Percentiles rank a stretch among this genome's conserved stretches.
These are phyloP conservation scores for Castanea sativa DNA, from an alignment of 306 rosid genomes.

Conservation along the genomic window DNA sequence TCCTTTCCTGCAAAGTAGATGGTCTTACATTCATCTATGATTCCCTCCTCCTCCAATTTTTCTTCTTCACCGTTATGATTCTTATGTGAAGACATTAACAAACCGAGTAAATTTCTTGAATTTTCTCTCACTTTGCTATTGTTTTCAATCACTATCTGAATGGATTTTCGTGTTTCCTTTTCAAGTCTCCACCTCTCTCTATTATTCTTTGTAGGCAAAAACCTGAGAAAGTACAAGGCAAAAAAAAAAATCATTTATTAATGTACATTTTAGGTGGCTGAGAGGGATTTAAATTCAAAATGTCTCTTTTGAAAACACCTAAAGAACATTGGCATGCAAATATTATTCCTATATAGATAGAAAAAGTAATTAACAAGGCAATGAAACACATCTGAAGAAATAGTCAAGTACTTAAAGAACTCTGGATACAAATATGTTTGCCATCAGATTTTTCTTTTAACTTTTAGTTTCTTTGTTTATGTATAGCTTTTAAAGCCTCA, in stretches of 20 bases:
- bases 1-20: slow-evolving; percentile 58
- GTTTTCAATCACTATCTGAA: slow-evolving; percentile 28
- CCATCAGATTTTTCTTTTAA: no score
- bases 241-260: no score
- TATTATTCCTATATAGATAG: no score
- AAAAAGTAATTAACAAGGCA: no score
- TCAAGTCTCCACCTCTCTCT: slow-evolving; percentile 45
- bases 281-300: no score
- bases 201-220: slow-evolving; percentile 55
- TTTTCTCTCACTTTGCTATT: slow-evolving; percentile 1
- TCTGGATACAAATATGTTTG: no score
- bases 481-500: no score
- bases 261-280: no score
- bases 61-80: slow-evolving; percentile 38
- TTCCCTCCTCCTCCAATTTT: slow-evolving; percentile 33
- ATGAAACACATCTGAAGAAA: fast-evolving
- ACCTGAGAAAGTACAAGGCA: slow-evolving; percentile 23
- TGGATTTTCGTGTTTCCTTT: slow-evolving; percentile 34
- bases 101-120: slow-evolving; percentile 37
- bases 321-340: no score
- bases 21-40: slow-evolving; percentile 46
- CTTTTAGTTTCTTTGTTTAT: no score
- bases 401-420: no score
- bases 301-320: no score
- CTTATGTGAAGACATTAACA: slow-evolving; percentile 43